Evolutionary conservation across 495 filamentous ascomycete species (phyloP).

Genomic region (Aspergillus indologenus): DNA sequence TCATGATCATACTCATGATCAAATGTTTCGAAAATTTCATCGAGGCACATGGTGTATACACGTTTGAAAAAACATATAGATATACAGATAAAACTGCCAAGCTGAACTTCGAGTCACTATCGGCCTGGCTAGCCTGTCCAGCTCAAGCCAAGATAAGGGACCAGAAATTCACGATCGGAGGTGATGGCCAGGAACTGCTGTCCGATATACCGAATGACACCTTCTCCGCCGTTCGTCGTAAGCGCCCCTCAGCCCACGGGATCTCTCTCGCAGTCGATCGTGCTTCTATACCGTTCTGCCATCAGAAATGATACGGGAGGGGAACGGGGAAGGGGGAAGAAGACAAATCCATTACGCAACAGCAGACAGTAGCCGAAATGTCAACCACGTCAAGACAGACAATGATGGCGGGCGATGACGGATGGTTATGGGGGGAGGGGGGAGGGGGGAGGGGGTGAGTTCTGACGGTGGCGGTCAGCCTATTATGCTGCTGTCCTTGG

Average conservation of each 20-base stretch:
- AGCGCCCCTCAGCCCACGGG: background rate
- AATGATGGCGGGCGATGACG: background rate
- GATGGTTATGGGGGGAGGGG: background rate
- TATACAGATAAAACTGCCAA: background rate
- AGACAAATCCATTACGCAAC: constrained; percentile 1
- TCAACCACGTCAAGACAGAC: background rate
- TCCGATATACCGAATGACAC: constrained; percentile 8
- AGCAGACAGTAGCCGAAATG: background rate
- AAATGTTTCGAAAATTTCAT: background rate
- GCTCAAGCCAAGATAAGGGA: background rate
- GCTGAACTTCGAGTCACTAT: too few species aligned
- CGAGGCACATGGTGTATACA: too few species aligned
- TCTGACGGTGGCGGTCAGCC: constrained; percentile 5
- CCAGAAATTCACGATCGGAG: background rate
- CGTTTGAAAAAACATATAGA: too few species aligned
- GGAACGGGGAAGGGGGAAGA: too few species aligned
- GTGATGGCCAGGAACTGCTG: constrained; percentile 13
- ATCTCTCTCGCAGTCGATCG: background rate
- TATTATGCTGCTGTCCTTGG: background rate
- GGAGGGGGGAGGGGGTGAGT: background rate
- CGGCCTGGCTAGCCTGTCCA: background rate
- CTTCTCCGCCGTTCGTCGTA: background rate
- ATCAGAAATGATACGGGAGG: background rate
- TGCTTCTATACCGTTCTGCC: background rate
- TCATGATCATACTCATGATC: too few species aligned